Percentiles rank a stretch among this genome's conserved stretches.
phyloP scores from a whole-genome alignment of 495 filamentous ascomycete genomes.

The Podospora bellae-mahoneyi region DNA sequence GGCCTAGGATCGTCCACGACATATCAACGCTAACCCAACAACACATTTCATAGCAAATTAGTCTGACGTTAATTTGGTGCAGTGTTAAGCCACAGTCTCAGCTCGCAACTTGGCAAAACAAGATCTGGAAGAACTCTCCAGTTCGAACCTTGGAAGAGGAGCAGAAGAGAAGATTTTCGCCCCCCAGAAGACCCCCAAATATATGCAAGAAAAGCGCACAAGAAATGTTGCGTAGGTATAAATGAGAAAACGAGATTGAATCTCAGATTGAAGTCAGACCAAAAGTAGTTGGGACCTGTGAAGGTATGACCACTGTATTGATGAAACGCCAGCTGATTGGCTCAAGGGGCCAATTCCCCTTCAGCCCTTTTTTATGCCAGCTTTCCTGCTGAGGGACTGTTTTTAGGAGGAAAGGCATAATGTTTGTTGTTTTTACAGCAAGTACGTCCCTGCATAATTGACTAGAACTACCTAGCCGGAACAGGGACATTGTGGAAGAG shows the following conservation, averaged over 20 bases:
- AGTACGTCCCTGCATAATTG: too few species aligned
- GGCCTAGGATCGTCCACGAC: neutral
- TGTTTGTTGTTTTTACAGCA: too few species aligned
- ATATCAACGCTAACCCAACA: neutral
- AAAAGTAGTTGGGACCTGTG: neutral
- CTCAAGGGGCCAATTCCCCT: neutral
- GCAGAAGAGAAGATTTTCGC: neutral
- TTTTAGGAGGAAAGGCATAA: too few species aligned
- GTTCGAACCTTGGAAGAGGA: neutral
- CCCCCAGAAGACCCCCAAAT: neutral
- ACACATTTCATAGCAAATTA: neutral
- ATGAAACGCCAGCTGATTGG: neutral
- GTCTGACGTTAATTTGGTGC: neutral
- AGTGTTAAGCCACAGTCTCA: neutral
- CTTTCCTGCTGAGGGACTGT: too few species aligned
- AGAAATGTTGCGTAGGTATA: neutral
- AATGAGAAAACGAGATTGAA: neutral
- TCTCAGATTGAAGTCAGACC: neutral
- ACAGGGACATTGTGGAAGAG: too few species aligned
- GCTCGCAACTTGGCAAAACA: neutral
- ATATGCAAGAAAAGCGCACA: neutral
- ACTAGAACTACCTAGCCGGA: too few species aligned
- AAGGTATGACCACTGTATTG: neutral
- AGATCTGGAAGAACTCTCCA: neutral
- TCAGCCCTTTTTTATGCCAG: neutral